Conservation (phyloP, 75 land plant species). For the Sequoiadendron giganteum region DNA sequence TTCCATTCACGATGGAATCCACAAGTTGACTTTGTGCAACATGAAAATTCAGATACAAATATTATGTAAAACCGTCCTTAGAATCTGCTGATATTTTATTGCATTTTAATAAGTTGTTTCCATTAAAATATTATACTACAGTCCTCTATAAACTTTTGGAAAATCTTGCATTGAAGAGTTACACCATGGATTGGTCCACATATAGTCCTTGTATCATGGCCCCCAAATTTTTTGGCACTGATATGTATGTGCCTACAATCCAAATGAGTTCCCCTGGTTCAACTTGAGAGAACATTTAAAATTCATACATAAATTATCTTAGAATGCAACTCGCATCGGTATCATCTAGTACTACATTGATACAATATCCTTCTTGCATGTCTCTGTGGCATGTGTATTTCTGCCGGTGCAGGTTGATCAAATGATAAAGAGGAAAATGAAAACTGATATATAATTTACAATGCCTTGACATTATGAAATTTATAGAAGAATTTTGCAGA, state of each 20-base stretch:
- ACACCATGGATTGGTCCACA: neutral
- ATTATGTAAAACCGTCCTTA: neutral
- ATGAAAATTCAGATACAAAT: neutral
- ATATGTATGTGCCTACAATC: neutral
- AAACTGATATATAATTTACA: too few relatives aligned
- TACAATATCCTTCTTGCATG: neutral
- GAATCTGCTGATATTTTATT: too few relatives aligned
- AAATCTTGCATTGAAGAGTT: neutral
- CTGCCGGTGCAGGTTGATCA: too few relatives aligned
- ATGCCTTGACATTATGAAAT: too few relatives aligned
- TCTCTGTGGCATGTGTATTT: too few relatives aligned
- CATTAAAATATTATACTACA: neutral
- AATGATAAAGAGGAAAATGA: too few relatives aligned
- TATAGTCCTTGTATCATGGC: neutral
- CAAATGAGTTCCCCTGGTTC: neutral
- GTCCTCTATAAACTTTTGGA: neutral
- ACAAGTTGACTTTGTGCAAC: neutral
- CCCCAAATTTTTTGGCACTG: neutral
- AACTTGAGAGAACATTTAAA: neutral
- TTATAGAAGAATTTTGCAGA: too few relatives aligned
- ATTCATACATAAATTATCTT: neutral
- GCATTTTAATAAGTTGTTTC: neutral
- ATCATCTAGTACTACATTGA: neutral
- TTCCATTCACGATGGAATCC: neutral
- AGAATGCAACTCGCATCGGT: neutral